Conservation (phyloP, 106 monocot genomes). For the Vanilla planifolia region DNA sequence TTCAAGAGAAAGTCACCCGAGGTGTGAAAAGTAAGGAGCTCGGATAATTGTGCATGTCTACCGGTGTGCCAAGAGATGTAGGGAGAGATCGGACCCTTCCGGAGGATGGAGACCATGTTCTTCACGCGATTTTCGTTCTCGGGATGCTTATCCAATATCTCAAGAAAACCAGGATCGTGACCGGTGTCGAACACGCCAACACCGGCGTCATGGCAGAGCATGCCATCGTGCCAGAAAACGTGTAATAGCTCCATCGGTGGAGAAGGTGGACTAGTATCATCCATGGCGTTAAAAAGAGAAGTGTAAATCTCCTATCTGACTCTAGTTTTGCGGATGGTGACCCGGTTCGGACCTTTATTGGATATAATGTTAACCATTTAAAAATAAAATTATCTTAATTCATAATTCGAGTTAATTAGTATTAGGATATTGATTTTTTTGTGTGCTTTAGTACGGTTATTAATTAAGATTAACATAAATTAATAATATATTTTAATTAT, state of each 20-base stretch:
- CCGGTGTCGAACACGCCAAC: conserved; percentile 84
- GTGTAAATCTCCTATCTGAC: no score
- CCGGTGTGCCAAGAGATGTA: conserved; percentile 66
- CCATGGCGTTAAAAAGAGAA: no score
- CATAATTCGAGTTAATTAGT: no score
- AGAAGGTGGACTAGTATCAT: conserved; percentile 3
- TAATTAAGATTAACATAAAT: no score
- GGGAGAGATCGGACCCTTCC: conserved; percentile 65
- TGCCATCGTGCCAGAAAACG: conserved; percentile 83
- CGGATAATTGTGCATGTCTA: conserved; percentile 38
- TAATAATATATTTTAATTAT: no score
- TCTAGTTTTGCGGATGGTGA: no score
- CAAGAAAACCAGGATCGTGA: conserved; percentile 74
- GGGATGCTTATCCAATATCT: conserved; percentile 85
- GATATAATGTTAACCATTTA: no score
- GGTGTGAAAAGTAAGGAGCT: conserved; percentile 83
- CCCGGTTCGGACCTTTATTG: no score
- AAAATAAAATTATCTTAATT: no score
- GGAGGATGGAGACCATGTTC: conserved; percentile 91
- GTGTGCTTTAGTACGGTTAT: no score
- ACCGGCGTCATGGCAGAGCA: conserved; percentile 68
- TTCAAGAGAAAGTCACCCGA: conserved; percentile 16
- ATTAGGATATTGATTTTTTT: no score
- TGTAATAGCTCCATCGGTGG: conserved; percentile 21
- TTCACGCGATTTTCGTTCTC: conserved; percentile 82